Percentiles rank a stretch among this genome's conserved stretches.
phyloP scores from a whole-genome alignment of 2,329 filamentous ascomycete species.

The Trichoderma oligosporum region DNA sequence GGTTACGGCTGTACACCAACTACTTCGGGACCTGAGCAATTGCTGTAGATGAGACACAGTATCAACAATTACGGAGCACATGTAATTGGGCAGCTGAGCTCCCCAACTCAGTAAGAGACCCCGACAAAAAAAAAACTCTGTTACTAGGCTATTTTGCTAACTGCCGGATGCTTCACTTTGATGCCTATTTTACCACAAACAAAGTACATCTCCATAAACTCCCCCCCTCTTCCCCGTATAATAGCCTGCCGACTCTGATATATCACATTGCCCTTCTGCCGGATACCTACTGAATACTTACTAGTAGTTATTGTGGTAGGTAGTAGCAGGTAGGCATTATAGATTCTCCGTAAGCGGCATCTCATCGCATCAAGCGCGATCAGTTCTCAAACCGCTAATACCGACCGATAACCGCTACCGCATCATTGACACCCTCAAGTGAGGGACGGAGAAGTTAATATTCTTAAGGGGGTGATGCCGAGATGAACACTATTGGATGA shows the following conservation, averaged over 20 bases:
- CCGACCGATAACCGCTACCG: conserved; percentile 2
- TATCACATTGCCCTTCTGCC: no score
- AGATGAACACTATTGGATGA: background rate
- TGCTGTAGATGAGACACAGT: background rate
- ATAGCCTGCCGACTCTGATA: no score
- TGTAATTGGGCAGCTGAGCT: background rate
- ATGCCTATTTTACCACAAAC: no score
- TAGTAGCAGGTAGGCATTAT: no score
- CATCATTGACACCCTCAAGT: background rate
- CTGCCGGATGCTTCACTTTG: no score
- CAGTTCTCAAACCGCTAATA: background rate
- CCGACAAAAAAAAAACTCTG: background rate
- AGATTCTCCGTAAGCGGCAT: no score
- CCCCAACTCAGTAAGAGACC: background rate
- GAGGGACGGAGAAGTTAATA: conserved; percentile 4
- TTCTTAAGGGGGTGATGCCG: conserved; percentile 3
- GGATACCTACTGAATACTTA: no score
- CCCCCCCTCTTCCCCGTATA: no score
- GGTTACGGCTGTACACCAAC: conserved; percentile 6
- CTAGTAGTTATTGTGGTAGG: no score
- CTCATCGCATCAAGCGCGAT: background rate
- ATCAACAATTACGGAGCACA: background rate
- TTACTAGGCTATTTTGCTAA: background rate
- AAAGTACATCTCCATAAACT: no score
- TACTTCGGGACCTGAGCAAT: conserved; percentile 6